Evolutionary conservation across 225 moss, liverwort and hornwort species (phyloP).

Genomic region (Marchantia polymorpha): DNA sequence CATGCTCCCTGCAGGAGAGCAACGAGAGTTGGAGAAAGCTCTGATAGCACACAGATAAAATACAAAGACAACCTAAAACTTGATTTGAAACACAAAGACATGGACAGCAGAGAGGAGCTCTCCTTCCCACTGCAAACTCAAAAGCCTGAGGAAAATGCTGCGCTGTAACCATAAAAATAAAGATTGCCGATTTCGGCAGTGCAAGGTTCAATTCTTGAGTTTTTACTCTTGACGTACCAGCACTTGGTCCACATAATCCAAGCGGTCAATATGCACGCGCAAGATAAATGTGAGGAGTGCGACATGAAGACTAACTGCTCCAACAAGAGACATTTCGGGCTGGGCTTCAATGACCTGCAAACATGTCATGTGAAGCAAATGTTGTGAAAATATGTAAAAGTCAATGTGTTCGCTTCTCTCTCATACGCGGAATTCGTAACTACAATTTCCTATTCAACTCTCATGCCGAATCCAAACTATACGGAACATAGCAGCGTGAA

Average conservation of each 20-base stretch:
- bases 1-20: conserved; percentile 68
- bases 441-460: neutral
- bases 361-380: neutral
- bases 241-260: conserved; percentile 93
- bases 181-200: no score
- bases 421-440: neutral
- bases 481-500: neutral
- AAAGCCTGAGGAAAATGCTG: neutral
- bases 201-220: neutral
- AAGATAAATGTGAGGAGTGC: conserved; percentile 81
- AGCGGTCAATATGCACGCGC: conserved; percentile 78
- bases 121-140: neutral
- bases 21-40: neutral
- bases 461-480: neutral
- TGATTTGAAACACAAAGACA: neutral
- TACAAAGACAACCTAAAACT: neutral
- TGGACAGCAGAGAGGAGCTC: neutral
- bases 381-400: neutral
- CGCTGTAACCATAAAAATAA: neutral
- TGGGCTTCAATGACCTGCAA: conserved; percentile 86
- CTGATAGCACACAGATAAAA: neutral
- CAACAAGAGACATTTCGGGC: conserved; percentile 79
- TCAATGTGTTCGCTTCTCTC: neutral
- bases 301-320: conserved; percentile 79
- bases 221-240: conserved; percentile 47